phyloP scores from a whole-genome alignment of 1,284 basidiomycete genomes.

The Cerioporus squamosus region DNA sequence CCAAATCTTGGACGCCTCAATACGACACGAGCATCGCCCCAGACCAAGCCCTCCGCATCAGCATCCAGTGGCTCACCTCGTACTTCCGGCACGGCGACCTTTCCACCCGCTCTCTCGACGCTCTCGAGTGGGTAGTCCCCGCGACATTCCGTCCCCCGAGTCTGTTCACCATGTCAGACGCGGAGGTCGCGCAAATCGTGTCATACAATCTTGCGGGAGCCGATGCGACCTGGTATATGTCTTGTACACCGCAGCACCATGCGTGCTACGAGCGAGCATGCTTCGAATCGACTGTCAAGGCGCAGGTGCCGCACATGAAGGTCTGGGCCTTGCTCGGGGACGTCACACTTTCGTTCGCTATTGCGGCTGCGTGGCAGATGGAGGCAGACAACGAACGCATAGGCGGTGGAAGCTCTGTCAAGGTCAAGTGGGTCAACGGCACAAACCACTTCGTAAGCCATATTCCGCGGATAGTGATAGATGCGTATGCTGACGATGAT shows the following conservation, averaged over 20 bases:
- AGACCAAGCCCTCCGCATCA: slow-evolving; percentile 20
- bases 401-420: slow-evolving; percentile 28
- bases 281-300: slow-evolving; percentile 16
- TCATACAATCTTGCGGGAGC: background rate
- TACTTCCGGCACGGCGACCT: slow-evolving; percentile 42
- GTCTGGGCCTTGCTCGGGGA: slow-evolving; percentile 23
- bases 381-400: slow-evolving; percentile 27
- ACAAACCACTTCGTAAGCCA: slow-evolving; percentile 38
- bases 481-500: background rate
- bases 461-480: background rate
- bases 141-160: slow-evolving; percentile 22
- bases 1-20: slow-evolving; percentile 26
- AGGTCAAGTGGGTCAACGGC: slow-evolving; percentile 26
- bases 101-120: slow-evolving; percentile 29
- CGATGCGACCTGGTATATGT: slow-evolving; percentile 19
- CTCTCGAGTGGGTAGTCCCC: slow-evolving; percentile 24
- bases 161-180: slow-evolving; percentile 23
- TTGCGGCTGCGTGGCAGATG: slow-evolving; percentile 30
- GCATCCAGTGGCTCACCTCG: slow-evolving; percentile 34
- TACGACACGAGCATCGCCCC: slow-evolving; percentile 26
- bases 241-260: slow-evolving; percentile 6
- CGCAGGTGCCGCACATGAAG: slow-evolving; percentile 28
- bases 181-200: slow-evolving; percentile 7
- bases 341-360: slow-evolving; percentile 16
- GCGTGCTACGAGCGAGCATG: slow-evolving; percentile 26